Base-by-base conservation (phyloP, 2,329 filamentous ascomycete genomes). In the Sporothrix brasiliensis region DNA sequence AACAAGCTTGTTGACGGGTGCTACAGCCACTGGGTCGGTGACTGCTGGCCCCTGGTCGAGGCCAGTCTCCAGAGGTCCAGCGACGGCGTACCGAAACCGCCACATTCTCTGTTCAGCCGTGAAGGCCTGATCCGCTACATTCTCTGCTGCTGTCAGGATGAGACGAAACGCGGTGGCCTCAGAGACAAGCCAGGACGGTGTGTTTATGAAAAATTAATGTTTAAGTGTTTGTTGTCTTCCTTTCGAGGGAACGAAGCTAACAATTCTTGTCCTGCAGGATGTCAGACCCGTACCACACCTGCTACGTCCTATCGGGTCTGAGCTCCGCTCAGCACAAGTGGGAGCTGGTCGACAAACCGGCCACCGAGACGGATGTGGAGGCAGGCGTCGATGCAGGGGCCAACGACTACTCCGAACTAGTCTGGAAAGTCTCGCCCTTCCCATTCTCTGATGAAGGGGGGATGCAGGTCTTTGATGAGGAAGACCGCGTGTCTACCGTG, bases 1-100 rank as follows among this genome's bases (percentile, higher is more conserved):
- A 98, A 98, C 84, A 99, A 99, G 82, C 86, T 99, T 44, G 95
- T 98, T 44, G 95, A 99, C 79, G 95, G 94, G 60, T 99, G 95
- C 82, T 99, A 99, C 82, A 97, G 92, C 78, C 94, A 97, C 80
- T 99, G 95, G 95, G 91, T 97, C 47, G 95, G 95, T 69, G 92
- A 91, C 69, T 98, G 94, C 82, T 99, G 94, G 92, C 91, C 94
- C 60, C 81, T 99, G 74, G 84, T 98, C 75, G 91, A 97, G 82
- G 92, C 92, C 70, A 90, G 90, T 69, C 81, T 95, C 71, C 86
- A 86, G 49, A 69, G 67, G 16, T 41, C 61, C 41, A 58, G 19
- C 13, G 50, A 24, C n/a, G 61, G 53, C 74, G 77, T 77, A 60
- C 75, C 78, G 68, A 76, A 77, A 60, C 76, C 77, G 67, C 74